Evolutionary conservation across 345 rosid species (phyloP), one percentile per base, ranked within the genome.

Genomic region (Nephelium lappaceum): DNA sequence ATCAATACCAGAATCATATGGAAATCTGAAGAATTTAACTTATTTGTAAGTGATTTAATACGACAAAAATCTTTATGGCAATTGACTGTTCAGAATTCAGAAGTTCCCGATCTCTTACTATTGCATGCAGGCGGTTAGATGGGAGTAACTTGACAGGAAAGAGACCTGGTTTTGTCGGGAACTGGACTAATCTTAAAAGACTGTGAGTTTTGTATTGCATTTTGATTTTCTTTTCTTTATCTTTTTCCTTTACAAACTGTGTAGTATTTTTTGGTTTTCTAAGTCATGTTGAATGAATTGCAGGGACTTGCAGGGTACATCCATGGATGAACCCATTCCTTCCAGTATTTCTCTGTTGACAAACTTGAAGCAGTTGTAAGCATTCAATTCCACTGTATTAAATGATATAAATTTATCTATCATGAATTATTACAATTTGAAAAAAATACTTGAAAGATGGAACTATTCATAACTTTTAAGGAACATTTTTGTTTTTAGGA

Each of bases 291-390:
- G 27, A 70, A 67, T 75, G 5, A 57, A 16, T 79, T 82, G 67
- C 81, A 96, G 97, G 63, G 82, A 90, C 86, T 71, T 91, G 84
- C 94, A 96, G 77, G 97, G 99, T 38, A 89, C 95, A 67, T 86
- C 92, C 23, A 80, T 94, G 94, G 90, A 86, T 79, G 99, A 98
- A 53, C 97, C 99, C n/a, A 87, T 96, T 79, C 98, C 98, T 53
- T 70, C 92, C 77, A 64, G 80, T 51, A 75, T 91, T 67, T 91
- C 97, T 57, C 72, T 53, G 72, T 78, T 96, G 81, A 84, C 11
- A 73, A 91, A 81, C 58, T 84, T 94, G 73, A 43, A 72, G 0
- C 80, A 82, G 1, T 58, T 96, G 99, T 96, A 85, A 89, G 98
- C 62, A 76, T 18, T 53, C 23, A 3, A 45, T 71, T 21, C 65